phyloP scores from a whole-genome alignment of 2,329 filamentous ascomycete species.

The Allantophomopsis cytisporea region DNA sequence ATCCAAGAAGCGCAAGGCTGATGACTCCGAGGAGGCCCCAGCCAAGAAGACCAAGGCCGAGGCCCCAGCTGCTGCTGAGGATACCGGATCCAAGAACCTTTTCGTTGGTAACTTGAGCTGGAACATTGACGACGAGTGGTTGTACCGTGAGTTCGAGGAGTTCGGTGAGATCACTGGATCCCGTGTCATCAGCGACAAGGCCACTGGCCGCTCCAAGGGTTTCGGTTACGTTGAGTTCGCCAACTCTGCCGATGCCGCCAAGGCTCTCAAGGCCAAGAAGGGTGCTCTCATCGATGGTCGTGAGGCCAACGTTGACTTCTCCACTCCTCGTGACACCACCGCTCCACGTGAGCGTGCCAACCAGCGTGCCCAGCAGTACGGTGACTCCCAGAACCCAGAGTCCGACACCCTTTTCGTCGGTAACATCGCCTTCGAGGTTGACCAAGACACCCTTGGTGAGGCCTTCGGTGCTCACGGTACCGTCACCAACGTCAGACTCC shows the following conservation, averaged over 20 bases:
- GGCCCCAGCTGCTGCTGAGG: conserved; percentile 24
- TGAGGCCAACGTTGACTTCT: conserved; percentile 57
- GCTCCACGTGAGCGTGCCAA: conserved; percentile 33
- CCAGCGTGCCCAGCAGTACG: conserved; percentile 38
- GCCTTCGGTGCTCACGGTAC: conserved; percentile 48
- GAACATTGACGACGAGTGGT: conserved; percentile 64
- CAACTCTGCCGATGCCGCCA: conserved; percentile 42
- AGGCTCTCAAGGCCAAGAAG: conserved; percentile 51
- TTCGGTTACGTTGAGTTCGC: conserved; percentile 65
- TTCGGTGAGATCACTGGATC: conserved; percentile 52
- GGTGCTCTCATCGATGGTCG: conserved; percentile 52
- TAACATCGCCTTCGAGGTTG: conserved; percentile 57
- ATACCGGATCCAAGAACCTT: conserved; percentile 40
- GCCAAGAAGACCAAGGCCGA: conserved; percentile 38
- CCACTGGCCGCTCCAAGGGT: conserved; percentile 54
- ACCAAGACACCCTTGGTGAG: conserved; percentile 49
- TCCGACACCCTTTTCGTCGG: conserved; percentile 60
- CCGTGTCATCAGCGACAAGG: conserved; percentile 54
- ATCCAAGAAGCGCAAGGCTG: conserved; percentile 47
- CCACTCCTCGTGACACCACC: conserved; percentile 39
- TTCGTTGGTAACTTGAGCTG: conserved; percentile 65
- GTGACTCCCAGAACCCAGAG: conserved; percentile 49
- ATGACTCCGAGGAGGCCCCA: conserved; percentile 28
- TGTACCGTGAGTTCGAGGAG: conserved; percentile 51
- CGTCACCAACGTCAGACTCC: conserved; percentile 54